These are phyloP conservation scores for Cystofilobasidium ferigula DNA, from an alignment of 768 basidiomycete genomes.

Conservation along the genomic window DNA sequence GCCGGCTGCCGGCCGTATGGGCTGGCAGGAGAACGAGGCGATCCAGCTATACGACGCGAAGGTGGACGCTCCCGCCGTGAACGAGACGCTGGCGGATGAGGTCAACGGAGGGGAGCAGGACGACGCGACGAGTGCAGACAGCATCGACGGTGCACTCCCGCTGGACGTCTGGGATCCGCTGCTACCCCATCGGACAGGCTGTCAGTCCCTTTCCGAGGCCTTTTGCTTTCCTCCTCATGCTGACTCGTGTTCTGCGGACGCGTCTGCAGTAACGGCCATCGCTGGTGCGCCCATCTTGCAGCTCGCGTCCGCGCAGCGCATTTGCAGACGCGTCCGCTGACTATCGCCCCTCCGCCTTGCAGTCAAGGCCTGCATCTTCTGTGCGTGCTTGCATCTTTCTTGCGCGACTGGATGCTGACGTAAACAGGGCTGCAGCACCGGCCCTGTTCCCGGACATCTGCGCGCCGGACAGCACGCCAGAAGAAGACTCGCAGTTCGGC, in stretches of 20 bases:
- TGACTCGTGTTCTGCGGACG: neutral
- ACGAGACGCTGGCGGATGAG: conserved; percentile 45
- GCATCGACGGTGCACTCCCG: conserved; percentile 51
- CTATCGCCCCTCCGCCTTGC: neutral
- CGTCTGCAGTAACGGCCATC: conserved; percentile 65
- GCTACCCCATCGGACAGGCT: conserved; percentile 62
- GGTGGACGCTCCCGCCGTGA: neutral
- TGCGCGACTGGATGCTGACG: neutral
- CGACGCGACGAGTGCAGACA: conserved; percentile 22
- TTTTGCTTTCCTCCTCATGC: neutral
- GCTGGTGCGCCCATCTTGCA: conserved; percentile 39
- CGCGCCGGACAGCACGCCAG: conserved; percentile 54
- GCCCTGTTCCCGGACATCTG: conserved; percentile 50
- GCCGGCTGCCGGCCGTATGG: conserved; percentile 67
- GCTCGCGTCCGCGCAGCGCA: neutral
- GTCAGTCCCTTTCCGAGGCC: conserved; percentile 42
- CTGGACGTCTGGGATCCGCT: conserved; percentile 69
- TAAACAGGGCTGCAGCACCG: conserved; percentile 39
- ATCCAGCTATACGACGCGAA: conserved; percentile 22
- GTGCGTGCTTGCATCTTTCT: neutral
- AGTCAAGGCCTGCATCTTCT: conserved; percentile 20
- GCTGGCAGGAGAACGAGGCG: conserved; percentile 57
- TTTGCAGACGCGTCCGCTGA: neutral
- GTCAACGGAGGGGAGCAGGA: conserved; percentile 48
- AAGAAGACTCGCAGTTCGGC: conserved; percentile 53